These are phyloP conservation scores for Thielaviopsis ethacetica DNA, from an alignment of 2,329 filamentous ascomycete genomes.

Conservation along the genomic window DNA sequence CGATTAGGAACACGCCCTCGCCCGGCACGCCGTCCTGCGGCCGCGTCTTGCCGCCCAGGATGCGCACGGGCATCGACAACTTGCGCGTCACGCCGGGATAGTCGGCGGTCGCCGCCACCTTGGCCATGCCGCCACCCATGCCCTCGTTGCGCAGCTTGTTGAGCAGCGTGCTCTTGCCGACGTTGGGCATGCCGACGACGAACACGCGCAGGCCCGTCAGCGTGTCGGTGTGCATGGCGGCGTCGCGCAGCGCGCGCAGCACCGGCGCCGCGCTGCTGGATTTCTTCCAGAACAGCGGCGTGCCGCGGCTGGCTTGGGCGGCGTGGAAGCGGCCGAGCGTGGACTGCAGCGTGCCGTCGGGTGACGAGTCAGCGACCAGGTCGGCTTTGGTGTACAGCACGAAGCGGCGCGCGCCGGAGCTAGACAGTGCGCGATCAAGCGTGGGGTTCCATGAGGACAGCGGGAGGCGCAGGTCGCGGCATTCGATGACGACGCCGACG, in stretches of 20 bases:
- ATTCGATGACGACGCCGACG: conserved; percentile 83
- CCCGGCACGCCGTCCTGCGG: conserved; percentile 21
- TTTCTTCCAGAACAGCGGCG: conserved; percentile 29
- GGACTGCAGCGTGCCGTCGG: conserved; percentile 17
- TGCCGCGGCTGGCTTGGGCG: conserved; percentile 3
- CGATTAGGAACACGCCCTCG: conserved; percentile 64
- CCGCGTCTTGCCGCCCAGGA: conserved; percentile 28
- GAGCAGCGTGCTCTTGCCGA: conserved; percentile 88
- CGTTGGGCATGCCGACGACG: conserved; percentile 94
- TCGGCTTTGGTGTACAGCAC: conserved; percentile 88
- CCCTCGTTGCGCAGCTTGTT: conserved; percentile 65
- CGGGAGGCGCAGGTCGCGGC: conserved; percentile 82
- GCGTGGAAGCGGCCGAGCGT: conserved; percentile 17
- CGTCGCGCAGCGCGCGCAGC: conserved; percentile 22
- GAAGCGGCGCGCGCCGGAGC: conserved; percentile 49
- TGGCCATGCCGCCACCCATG: conserved; percentile 28
- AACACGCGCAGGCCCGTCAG: conserved; percentile 74
- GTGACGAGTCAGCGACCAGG: conserved; percentile 30
- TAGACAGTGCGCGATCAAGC: conserved; percentile 60
- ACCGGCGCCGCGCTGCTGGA: conserved; percentile 22
- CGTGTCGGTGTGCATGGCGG: conserved; percentile 24
- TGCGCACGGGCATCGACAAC: conserved; percentile 67
- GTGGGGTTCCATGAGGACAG: conserved; percentile 79
- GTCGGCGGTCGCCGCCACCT: conserved; percentile 67
- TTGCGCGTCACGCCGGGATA: conserved; percentile 85